These are phyloP conservation scores for Wallemia mellicola DNA, from an alignment of 1,284 basidiomycete genomes.

Conservation along the genomic window DNA sequence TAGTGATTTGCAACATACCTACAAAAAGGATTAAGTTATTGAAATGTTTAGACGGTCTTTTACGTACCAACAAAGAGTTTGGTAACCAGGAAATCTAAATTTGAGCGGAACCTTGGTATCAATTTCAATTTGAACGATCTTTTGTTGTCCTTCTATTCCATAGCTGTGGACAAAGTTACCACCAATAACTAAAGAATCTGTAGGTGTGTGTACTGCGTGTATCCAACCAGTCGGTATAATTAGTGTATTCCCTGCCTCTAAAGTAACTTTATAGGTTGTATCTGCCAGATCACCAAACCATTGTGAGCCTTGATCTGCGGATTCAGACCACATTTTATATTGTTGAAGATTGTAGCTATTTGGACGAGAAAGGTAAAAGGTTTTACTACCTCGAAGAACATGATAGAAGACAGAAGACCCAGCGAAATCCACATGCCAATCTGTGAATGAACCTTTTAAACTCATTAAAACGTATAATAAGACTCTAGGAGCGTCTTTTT, in stretches of 20 bases:
- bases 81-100: constrained; percentile 48
- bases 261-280: constrained; percentile 53
- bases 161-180: constrained; percentile 86
- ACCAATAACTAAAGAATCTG: constrained; percentile 77
- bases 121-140: constrained; percentile 41
- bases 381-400: constrained; percentile 53
- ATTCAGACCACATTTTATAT: constrained; percentile 36
- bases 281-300: constrained; percentile 82
- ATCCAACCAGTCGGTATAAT: constrained; percentile 42
- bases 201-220: constrained; percentile 83
- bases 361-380: constrained; percentile 83
- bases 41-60: background rate
- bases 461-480: constrained; percentile 91
- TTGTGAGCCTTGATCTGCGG: constrained; percentile 40
- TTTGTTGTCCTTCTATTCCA: constrained; percentile 34
- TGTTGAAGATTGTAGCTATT: constrained; percentile 63
- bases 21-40: background rate
- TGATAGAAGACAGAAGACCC: constrained; percentile 86
- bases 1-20: background rate
- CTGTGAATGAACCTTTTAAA: constrained; percentile 26
- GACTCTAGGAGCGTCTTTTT: constrained; percentile 36
- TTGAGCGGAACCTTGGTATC: constrained; percentile 76
- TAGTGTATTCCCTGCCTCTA: constrained; percentile 71
- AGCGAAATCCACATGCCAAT: constrained; percentile 83
- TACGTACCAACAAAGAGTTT: constrained; percentile 16